Base-by-base conservation (phyloP, 2,329 filamentous ascomycete genomes). In the Alternaria infectoria region DNA sequence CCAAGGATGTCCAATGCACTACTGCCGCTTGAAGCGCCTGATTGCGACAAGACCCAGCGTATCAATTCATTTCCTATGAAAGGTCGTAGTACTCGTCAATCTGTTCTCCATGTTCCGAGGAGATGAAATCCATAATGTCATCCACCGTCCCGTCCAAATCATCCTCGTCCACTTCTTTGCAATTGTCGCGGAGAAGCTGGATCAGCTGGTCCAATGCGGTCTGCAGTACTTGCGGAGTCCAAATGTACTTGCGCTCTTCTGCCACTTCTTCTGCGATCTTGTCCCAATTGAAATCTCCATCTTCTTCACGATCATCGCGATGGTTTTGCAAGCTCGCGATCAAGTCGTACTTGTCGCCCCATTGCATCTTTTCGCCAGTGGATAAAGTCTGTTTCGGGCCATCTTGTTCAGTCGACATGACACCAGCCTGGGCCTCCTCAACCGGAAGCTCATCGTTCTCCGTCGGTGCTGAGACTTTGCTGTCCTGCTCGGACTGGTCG, bases 321-420 rank as follows among this genome's bases (percentile, higher is more conserved):
- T 55, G 40, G 7, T 66, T 36, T 55, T 60, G 51, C 69, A 81
- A 72, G 70, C 59, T 82, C 70, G 12, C 78, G 73, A 83, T 67
- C 5, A 82, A 71, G 55, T 82, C 78, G 60, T 78, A 78, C 47
- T 79, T 79, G 65, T 84, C 82, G 21, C 82, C 81, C 59, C 75
- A 71, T 45, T 77, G 73, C 76, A 83, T 82, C 17, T 76, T 69
- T 15, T 70, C 64, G 15, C 65, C 65, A 57, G 68, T 66, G 57
- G 52, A 67, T 15, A 67, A 60, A 0, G 4, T 52, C 12, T 9
- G 47, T 26, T 49, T 32, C 28, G 44, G 11, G 13, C 30, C 30
- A 9, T 21, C 11, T 9, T 2, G 3, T 1, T 8, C 5, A 2
- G 17, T n/a, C 13, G 49, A 17, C 2, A 3, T n/a, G 19, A 7